Base-by-base conservation (phyloP, 2,329 filamentous ascomycete genomes). In the Pezicula carpinea region DNA sequence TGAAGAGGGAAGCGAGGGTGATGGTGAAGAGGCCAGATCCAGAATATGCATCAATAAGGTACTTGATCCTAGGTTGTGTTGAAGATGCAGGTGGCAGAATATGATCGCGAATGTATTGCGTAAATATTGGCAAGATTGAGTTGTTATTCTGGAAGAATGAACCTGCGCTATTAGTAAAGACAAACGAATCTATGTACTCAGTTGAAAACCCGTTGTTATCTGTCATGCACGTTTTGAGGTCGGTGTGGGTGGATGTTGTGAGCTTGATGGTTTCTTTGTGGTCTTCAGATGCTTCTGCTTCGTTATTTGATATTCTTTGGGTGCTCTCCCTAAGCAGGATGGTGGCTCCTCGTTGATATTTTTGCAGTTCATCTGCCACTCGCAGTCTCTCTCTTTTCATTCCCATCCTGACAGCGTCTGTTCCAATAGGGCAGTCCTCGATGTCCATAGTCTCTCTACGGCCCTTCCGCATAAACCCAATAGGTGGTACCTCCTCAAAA, bases 131-230 rank as follows among this genome's bases (percentile, higher is more conserved):
- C 19, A 99, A 83, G 68, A 99, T 97, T 46, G 90, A 95, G 74
- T 97, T 97, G 78, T 99, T 99, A 76, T 99, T 99, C 65, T 99
- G 93, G 79, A 99, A 99, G 73, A 99, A 99, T 44, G 89, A 83
- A 50, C 91, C 91, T 10, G 93, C 93, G 3, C 87, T 89, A 71
- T 95, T 97, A 65, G 84, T 84, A 71, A 99, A 96, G 62, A 83
- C 74, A 71, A 86, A 93, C 31, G 59, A 52, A 62, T 85, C 89
- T 53, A 99, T 80, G 69, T 95, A 96, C 67, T 99, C 93, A 23
- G 87, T 91, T 3, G 87, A 84, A 43, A 77, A 87, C 54, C 79
- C 85, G 55, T 92, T 95, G 65, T 82, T 80, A 69, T 96, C 83
- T 4, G 91, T 96, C 56, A 95, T 81, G 73, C 89, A 97, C 3